Conservation (phyloP, 2,329 filamentous ascomycete genomes). For the Xylaria sp. region DNA sequence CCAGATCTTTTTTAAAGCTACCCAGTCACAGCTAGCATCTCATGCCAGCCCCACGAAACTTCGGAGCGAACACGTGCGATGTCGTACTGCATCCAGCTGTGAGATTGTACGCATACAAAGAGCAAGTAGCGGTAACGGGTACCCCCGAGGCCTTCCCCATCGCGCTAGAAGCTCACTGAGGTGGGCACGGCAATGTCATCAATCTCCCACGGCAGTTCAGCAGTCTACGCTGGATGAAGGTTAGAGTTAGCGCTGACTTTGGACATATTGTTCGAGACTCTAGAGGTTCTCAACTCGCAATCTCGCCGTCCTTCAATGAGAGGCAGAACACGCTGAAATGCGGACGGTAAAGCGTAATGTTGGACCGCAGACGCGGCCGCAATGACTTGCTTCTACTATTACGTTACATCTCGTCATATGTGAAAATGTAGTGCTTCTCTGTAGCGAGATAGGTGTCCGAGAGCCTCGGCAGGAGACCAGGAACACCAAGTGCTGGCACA, state of each 20-base stretch:
- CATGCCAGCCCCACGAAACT: slow-evolving; percentile 12
- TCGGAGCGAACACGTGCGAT: slow-evolving; percentile 28
- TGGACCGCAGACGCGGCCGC: not conserved
- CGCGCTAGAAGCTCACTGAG: slow-evolving; percentile 2
- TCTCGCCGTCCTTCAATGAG: slow-evolving; percentile 10
- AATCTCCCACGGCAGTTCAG: slow-evolving; percentile 4
- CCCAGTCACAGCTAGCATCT: slow-evolving; percentile 2
- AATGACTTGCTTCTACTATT: slow-evolving; percentile 5
- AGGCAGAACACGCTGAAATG: not conserved
- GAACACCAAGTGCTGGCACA: slow-evolving; percentile 12
- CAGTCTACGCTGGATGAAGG: not conserved
- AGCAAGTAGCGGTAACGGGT: slow-evolving; percentile 27
- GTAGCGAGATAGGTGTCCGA: slow-evolving; percentile 25
- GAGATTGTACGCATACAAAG: slow-evolving; percentile 22
- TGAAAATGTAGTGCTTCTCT: slow-evolving; percentile 15
- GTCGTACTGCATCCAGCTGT: slow-evolving; percentile 9
- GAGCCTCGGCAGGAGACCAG: slow-evolving; percentile 33
- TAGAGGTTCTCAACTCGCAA: slow-evolving; percentile 3
- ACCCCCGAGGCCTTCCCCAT: slow-evolving; percentile 12
- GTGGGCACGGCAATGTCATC: slow-evolving; percentile 23
- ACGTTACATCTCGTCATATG: slow-evolving; percentile 32
- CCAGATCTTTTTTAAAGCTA: slow-evolving; percentile 25
- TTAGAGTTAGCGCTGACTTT: slow-evolving; percentile 22
- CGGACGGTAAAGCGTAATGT: slow-evolving; percentile 8
- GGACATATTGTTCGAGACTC: not conserved